phyloP scores from a whole-genome alignment of 2,329 filamentous ascomycete species.

The Trichoderma koningii region DNA sequence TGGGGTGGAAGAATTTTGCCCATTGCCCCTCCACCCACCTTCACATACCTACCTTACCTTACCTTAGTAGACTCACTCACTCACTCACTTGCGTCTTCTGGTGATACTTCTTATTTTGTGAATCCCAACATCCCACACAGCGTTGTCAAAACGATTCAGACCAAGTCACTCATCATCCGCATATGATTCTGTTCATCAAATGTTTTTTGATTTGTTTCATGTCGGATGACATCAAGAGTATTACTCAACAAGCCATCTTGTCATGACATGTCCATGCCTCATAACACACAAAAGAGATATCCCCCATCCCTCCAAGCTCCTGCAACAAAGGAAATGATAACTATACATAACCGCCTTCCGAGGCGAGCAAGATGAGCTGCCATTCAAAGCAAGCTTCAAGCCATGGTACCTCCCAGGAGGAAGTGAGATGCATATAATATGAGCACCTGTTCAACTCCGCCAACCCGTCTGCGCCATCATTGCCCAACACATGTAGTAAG shows the following conservation, averaged over 20 bases:
- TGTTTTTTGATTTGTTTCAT: slow-evolving; percentile 8
- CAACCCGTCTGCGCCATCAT: slow-evolving; percentile 19
- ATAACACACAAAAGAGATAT: neutral
- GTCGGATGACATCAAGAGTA: neutral
- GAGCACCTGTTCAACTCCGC: neutral
- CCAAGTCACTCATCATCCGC: neutral
- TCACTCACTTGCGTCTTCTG: neutral
- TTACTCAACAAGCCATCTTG: slow-evolving; percentile 22
- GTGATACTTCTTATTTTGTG: neutral
- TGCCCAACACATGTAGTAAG: slow-evolving; percentile 22
- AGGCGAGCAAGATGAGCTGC: slow-evolving; percentile 1
- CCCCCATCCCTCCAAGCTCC: neutral
- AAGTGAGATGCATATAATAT: neutral
- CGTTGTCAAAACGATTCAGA: neutral
- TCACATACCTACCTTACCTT: too few species aligned
- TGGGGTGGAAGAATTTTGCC: slow-evolving; percentile 12
- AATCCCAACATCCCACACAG: neutral
- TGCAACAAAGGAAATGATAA: slow-evolving; percentile 12
- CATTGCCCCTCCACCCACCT: slow-evolving; percentile 8
- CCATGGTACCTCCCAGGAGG: neutral
- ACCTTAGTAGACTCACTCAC: neutral
- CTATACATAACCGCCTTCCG: slow-evolving; percentile 10
- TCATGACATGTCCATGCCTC: slow-evolving; percentile 19
- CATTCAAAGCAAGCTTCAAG: slow-evolving; percentile 7
- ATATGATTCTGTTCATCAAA: neutral